Conservation (phyloP, 2,329 filamentous ascomycete species). For the Trichoderma cornu-damae region DNA sequence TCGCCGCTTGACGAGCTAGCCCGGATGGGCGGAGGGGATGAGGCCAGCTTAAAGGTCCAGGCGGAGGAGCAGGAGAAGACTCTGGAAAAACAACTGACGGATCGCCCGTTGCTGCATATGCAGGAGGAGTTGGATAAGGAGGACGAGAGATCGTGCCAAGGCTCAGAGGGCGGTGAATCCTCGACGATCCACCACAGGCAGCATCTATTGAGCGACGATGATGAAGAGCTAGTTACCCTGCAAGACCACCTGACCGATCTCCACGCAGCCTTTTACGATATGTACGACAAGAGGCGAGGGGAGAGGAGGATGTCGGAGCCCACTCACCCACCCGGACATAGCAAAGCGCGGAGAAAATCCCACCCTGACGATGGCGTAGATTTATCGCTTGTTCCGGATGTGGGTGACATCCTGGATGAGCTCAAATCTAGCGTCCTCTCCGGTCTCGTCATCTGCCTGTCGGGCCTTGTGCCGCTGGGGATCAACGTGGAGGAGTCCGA, state of each 20-base stretch:
- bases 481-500: constrained; percentile 76
- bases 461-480: constrained; percentile 80
- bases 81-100: constrained; percentile 81
- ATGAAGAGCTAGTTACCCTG: constrained; percentile 72
- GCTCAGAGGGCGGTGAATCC: constrained; percentile 25
- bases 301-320: constrained; percentile 34
- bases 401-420: constrained; percentile 74
- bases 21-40: constrained; percentile 67
- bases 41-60: constrained; percentile 65
- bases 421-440: constrained; percentile 74
- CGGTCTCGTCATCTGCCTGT: constrained; percentile 76
- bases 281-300: constrained; percentile 60
- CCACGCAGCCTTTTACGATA: constrained; percentile 75
- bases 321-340: constrained; percentile 34
- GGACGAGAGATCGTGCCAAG: constrained; percentile 42
- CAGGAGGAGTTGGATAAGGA: constrained; percentile 88
- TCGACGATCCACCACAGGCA: constrained; percentile 49
- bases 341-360: constrained; percentile 28
- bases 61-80: constrained; percentile 80
- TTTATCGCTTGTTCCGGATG: constrained; percentile 64
- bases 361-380: constrained; percentile 41
- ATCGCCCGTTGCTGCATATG: constrained; percentile 83
- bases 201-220: constrained; percentile 80
- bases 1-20: constrained; percentile 67
- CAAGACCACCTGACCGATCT: constrained; percentile 70